Evolutionary conservation across 495 filamentous ascomycete genomes (phyloP).

Genomic region (Trichoderma asperelloides): DNA sequence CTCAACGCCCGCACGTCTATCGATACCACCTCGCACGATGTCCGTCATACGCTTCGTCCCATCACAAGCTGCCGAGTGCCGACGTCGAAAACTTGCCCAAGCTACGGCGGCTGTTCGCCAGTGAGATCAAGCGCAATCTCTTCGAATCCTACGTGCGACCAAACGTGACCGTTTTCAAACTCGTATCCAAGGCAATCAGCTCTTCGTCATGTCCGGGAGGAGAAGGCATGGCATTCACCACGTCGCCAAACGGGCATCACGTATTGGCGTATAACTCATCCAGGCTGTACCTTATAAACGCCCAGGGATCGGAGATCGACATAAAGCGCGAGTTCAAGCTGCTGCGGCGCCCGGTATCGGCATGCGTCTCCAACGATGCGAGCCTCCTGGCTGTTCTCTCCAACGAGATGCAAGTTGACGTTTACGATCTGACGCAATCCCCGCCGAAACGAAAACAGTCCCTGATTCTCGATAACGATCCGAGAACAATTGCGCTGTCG

Average conservation of each 20-base stretch:
- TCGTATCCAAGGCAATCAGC: constrained; percentile 76
- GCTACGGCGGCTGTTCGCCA: constrained; percentile 58
- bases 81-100: constrained; percentile 45
- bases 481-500: constrained; percentile 69
- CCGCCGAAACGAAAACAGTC: constrained; percentile 58
- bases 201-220: constrained; percentile 76
- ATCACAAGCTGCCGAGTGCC: constrained; percentile 30
- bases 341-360: constrained; percentile 62
- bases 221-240: constrained; percentile 75
- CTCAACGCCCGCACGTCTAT: constrained; percentile 64
- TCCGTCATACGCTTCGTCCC: constrained; percentile 54
- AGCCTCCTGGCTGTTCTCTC: constrained; percentile 69
- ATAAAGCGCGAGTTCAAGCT: constrained; percentile 76
- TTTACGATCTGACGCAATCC: constrained; percentile 58
- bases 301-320: constrained; percentile 43
- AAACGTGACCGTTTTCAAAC: constrained; percentile 56
- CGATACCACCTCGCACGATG: constrained; percentile 66
- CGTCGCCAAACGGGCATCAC: constrained; percentile 64
- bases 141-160: constrained; percentile 73
- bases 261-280: constrained; percentile 80
- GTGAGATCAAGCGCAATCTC: constrained; percentile 66
- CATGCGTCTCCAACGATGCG: constrained; percentile 73
- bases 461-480: constrained; percentile 66
- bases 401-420: constrained; percentile 69
- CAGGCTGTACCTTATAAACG: constrained; percentile 69